Evolutionary conservation across 2,329 filamentous ascomycete species (phyloP), one percentile per base, ranked within the genome.

Genomic region (Hysterium pulicare): DNA sequence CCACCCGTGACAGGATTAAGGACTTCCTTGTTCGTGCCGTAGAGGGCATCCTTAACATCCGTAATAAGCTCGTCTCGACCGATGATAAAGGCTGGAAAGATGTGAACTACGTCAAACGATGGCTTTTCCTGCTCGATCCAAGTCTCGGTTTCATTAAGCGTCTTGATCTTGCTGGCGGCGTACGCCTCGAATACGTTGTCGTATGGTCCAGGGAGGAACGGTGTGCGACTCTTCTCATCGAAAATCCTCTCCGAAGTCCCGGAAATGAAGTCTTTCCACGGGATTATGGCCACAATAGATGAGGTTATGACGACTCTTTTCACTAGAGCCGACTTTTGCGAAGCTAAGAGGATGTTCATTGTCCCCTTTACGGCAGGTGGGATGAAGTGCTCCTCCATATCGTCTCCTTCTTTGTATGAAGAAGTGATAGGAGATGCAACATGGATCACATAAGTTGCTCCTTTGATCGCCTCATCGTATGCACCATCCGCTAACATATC

Each of bases 401-500:
- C 42, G 2, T 46, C 46, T 11, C 38, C 15, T 5, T 16, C 22
- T 10, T 16, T 17, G 20, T 38, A 9, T 9, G 20, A 9, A 15
- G n/a, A 9, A n/a, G 45, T 22, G 4, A 50, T n/a, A 3, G 49
- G 49, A 5, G 49, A 47, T 1, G 49, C 43, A 11, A 42, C 36
- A 28, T 52, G 49, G 21, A 52, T 43, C 9, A 41, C 45, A 38
- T 45, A 46, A 11, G 31, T 41, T 13, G 30, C 45, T 10, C 41
- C 67, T 28, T 59, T 53, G 15, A 71, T 58, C 1, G 62, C 68
- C n/a, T 52, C 48, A 48, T 67, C 58, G 42, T 70, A 72, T 7
- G 68, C 67, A 2, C 59, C 59, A 1, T 51, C 21, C 0, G 47
- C 54, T 4, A 57, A 46, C 19, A 71, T 67, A 34, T 72, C 66